Evolutionary conservation across 129 eudicot genomes (phyloP), one percentile per base, ranked within the genome.

Genomic region (Oenanthe sinensis): DNA sequence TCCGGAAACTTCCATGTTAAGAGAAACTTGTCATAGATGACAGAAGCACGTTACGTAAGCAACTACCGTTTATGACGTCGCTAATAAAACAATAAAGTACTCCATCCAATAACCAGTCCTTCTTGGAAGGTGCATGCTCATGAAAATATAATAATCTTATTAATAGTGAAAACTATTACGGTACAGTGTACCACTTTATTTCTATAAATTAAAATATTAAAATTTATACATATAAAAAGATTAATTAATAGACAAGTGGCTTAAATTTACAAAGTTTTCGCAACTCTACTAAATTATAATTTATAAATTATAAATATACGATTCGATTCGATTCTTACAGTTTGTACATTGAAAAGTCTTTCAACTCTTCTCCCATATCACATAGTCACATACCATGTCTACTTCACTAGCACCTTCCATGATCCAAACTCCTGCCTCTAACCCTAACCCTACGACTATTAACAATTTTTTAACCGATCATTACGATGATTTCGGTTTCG

Each of bases 351-450:
- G 42, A 13, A 33, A 52, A 76, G 79, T 76, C 79, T 76, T 52
- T 52, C 45, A 11, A 28, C 28, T 26, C 72, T 69, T 22, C 65
- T 13, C 71, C 14, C 58, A 28, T 67, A 11, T 67, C 72, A 30
- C 72, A 50, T 2, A 8, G 14, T 8, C 22, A 65, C 39, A 14
- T 16, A 14, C 65, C 28, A 55, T 26, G 24, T 48, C 72, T 39
- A 83, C 71, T 69, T 79, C 79, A 63, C 77, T 50, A 49, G 63
- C 86, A 75, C 58, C 85, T 74, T 62, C 69, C 69, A 22, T 65
- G 49, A 74, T 19, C n/a, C 36, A 11, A 79, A 1, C 47, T 75
- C 72, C 71, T 79, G 22, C n/a, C 72, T 70, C 37, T 24, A 50
- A 26, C 39, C 43, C 75, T 43, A 30, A 28, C 40, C 71, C 71